Evolutionary conservation across 169 alveolate species (phyloP).

Genomic region (Plasmodium vivax): DNA sequence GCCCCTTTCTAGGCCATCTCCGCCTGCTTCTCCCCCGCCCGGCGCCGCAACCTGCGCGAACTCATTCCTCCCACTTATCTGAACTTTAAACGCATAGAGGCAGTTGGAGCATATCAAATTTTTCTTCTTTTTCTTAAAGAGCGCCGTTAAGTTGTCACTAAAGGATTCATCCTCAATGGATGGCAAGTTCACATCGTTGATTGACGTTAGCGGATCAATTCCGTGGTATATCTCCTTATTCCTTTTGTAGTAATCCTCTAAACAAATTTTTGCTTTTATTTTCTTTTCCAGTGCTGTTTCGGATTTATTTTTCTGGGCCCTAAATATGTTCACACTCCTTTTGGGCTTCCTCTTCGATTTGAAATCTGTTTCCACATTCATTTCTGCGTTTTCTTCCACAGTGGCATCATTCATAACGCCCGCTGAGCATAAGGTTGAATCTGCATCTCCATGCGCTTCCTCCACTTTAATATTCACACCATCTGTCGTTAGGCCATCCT

Average conservation of each 20-base stretch:
- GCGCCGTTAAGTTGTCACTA: slow-evolving; percentile 17
- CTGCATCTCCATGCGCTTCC: neutral
- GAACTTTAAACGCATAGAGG: slow-evolving; percentile 56
- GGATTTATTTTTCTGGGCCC: slow-evolving; percentile 3
- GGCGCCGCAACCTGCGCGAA: neutral
- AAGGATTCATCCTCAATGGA: slow-evolving; percentile 58
- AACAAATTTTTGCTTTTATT: slow-evolving; percentile 33
- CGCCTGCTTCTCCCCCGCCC: neutral
- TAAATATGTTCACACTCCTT: slow-evolving; percentile 22
- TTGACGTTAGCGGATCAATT: slow-evolving; percentile 4
- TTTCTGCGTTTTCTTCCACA: neutral
- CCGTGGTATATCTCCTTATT: slow-evolving; percentile 47
- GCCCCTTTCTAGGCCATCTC: neutral
- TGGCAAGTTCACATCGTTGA: slow-evolving; percentile 33
- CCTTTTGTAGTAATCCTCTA: slow-evolving; percentile 44
- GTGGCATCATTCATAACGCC: neutral
- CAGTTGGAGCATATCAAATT: slow-evolving; percentile 62
- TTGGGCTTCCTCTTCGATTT: slow-evolving; percentile 21
- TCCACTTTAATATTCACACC: neutral
- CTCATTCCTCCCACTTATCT: slow-evolving; percentile 25
- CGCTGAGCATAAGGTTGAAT: neutral
- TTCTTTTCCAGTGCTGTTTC: slow-evolving; percentile 39
- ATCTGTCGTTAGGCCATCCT: neutral
- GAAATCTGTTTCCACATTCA: neutral
- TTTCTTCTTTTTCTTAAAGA: slow-evolving; percentile 39